Evolutionary conservation across 768 basidiomycete species (phyloP).

Genomic region (Psilocybe sp.): DNA sequence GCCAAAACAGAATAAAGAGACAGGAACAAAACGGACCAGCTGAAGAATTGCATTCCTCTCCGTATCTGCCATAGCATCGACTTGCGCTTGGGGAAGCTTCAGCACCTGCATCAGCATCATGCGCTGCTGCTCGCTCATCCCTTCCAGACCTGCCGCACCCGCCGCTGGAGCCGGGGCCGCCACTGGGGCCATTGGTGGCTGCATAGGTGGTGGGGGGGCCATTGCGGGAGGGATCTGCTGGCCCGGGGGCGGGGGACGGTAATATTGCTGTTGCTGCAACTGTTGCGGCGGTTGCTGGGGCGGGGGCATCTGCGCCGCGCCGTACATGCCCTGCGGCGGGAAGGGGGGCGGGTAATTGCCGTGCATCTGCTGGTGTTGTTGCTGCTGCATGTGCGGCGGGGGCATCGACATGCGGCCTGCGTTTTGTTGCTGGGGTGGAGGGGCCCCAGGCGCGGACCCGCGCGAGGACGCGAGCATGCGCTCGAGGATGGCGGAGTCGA

Average conservation of each 20-base stretch:
- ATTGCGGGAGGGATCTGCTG: constrained; percentile 16
- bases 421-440: constrained; percentile 19
- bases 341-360: constrained; percentile 31
- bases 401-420: constrained; percentile 24
- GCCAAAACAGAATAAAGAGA: not conserved
- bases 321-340: constrained; percentile 18
- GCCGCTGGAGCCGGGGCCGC: constrained; percentile 30
- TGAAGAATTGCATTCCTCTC: constrained; percentile 81
- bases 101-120: constrained; percentile 87
- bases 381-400: constrained; percentile 9
- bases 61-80: constrained; percentile 72
- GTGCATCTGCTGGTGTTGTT: constrained; percentile 51
- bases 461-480: constrained; percentile 51
- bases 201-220: constrained; percentile 25
- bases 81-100: constrained; percentile 76
- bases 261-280: constrained; percentile 29
- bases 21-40: constrained; percentile 44
- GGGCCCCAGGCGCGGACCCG: constrained; percentile 16
- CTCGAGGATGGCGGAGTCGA: constrained; percentile 82
- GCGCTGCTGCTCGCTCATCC: constrained; percentile 53
- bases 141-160: constrained; percentile 6
- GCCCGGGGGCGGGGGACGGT: constrained; percentile 23
- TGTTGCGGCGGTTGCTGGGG: constrained; percentile 29
- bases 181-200: constrained; percentile 26
- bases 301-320: constrained; percentile 22